Percentiles rank a stretch among this genome's conserved stretches.
Evolutionary conservation across 2,329 filamentous ascomycete species (phyloP).

Genomic region (Emericellopsis cladophorae): DNA sequence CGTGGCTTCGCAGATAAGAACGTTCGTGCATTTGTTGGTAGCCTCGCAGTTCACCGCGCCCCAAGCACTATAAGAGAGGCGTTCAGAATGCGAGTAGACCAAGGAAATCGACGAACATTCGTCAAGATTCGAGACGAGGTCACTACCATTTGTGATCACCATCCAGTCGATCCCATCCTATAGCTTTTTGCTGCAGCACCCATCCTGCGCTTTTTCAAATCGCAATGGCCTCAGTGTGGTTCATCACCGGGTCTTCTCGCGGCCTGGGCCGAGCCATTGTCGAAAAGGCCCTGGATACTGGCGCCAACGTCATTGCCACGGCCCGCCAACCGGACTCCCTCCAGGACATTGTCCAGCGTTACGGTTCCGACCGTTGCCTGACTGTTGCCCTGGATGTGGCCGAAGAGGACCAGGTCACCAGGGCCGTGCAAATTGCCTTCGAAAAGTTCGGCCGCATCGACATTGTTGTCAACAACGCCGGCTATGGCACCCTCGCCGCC

Average conservation of each 20-base stretch:
- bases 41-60: no score
- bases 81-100: no score
- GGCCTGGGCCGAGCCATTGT: slow-evolving; percentile 31
- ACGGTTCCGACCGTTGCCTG: slow-evolving; percentile 29
- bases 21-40: no score
- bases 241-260: slow-evolving; percentile 33
- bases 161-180: no score
- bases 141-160: no score
- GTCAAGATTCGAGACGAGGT: no score
- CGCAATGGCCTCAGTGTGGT: slow-evolving; percentile 15
- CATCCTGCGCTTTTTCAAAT: neutral
- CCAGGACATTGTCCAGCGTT: slow-evolving; percentile 18
- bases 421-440: slow-evolving; percentile 20
- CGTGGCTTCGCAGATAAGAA: no score
- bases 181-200: no score
- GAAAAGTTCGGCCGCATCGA: slow-evolving; percentile 42
- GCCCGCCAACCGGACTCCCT: slow-evolving; percentile 23
- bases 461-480: slow-evolving; percentile 49
- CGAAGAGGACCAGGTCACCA: slow-evolving; percentile 24
- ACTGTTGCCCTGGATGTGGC: slow-evolving; percentile 40
- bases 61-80: no score
- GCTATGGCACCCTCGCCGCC: slow-evolving; percentile 38
- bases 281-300: slow-evolving; percentile 20
- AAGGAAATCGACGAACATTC: no score
- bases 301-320: slow-evolving; percentile 31